These are phyloP conservation scores for Musa troglodytarum DNA, from an alignment of 176 grass and related monocot species.

Conservation along the genomic window DNA sequence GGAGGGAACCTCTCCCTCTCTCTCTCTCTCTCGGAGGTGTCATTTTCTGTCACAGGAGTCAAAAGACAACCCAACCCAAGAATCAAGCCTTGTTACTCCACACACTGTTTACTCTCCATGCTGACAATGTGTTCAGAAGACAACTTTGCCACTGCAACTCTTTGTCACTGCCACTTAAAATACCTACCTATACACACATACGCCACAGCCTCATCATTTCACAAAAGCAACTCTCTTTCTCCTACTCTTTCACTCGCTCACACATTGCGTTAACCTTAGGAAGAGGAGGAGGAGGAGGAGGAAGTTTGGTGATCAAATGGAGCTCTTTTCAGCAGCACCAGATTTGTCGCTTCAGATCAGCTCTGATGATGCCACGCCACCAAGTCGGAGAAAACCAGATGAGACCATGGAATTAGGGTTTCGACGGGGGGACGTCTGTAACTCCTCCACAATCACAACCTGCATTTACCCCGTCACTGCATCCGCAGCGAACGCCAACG, in stretches of 20 bases:
- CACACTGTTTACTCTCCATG: not conserved
- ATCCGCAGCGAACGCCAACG: constrained; percentile 7
- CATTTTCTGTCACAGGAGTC: not conserved
- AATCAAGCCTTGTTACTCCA: not conserved
- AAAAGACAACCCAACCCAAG: not conserved
- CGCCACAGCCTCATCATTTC: constrained; percentile 19
- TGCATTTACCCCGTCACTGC: not conserved
- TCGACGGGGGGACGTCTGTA: constrained; percentile 48
- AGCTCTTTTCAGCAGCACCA: constrained; percentile 58
- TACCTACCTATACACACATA: not conserved
- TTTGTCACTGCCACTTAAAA: constrained; percentile 21
- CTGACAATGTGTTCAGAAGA: not conserved
- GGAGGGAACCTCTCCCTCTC: not conserved
- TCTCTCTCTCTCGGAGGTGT: not conserved
- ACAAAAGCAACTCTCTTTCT: not conserved
- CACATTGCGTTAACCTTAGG: too few relatives aligned
- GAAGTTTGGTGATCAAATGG: constrained; percentile 27
- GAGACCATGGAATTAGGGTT: constrained; percentile 51
- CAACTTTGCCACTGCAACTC: not conserved
- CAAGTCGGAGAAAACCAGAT: not conserved
- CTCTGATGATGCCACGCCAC: constrained; percentile 35
- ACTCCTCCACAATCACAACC: not conserved
- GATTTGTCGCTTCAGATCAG: constrained; percentile 82
- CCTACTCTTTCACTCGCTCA: too few relatives aligned
- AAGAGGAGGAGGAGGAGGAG: not conserved